Base-by-base conservation (phyloP, 768 basidiomycete genomes). In the Naganishia randhawae region DNA sequence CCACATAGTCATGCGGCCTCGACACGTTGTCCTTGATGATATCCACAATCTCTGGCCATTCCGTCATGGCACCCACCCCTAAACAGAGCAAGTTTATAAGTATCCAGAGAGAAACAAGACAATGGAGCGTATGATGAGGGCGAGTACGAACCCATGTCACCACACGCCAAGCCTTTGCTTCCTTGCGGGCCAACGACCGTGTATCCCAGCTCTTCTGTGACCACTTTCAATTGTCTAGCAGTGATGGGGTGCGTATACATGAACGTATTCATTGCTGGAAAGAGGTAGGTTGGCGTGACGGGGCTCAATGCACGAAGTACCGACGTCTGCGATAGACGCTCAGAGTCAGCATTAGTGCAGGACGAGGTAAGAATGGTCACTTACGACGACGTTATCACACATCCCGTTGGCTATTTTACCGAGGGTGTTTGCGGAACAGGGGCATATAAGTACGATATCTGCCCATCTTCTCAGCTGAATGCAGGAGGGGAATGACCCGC, bases 191-290 rank as follows among this genome's bases (percentile, higher is more conserved):
- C 94, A 7, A 89, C 83, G 17, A 98, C 84, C 27, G 85, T 81
- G 76, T 98, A 99, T 14, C 85, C 83, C 11, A 97, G 84, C 45
- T 89, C 84, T 0, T 93, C 89, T 31, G 83, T 83, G 6, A 95
- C 84, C 42, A 89, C 75, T 27, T 86, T 84, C 50, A 98, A 80
- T 75, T 99, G 96, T 71, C 89, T 85, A 0, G 86, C 85, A 0
- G 94, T 97, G 50, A 98, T 83, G 22, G 92, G 92, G 76, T 98
- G 94, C 68, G 90, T 86, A 76, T 91, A 98, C 95, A 99, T 99
- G 72, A 91, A 83, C 3, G 96, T 98, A 79, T 99, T 99, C 95
- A 98, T 99, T 0, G 95, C 96, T 1, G 95, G 95, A 76, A 94
- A 98, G 41, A 97, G 80, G 75, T 89, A 92, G 8, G 91, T 92